Evolutionary conservation across 106 monocot species (phyloP), one percentile per base, ranked within the genome.

Genomic region (Posidonia australis): DNA sequence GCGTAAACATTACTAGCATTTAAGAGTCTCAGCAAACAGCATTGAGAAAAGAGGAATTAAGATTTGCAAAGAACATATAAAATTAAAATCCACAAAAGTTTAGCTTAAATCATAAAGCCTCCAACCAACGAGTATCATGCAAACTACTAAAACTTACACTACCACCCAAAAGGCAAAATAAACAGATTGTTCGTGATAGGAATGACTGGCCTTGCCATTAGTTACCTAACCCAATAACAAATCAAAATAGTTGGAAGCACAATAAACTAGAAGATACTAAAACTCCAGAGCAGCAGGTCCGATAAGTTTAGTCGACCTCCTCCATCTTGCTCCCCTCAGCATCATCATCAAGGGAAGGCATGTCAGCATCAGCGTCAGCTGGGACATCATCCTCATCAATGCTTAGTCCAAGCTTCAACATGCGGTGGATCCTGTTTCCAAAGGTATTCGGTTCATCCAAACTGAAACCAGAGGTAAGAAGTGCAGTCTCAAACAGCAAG

Each of bases 271-370:
- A 36, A 36, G 36, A 58, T 30, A 49, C 2, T 49, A 49, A n/a
- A n/a, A 17, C 49, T 30, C 1, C 0, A 16, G 13, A 56, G 59
- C 36, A 25, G 21, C 60, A 0, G 28, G 5, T 17, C 17, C 16
- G 1, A 9, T 55, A 24, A 51, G 22, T 27, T 57, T 57, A 74
- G 51, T 74, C 74, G 41, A 74, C 74, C 74, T 74, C 74, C 74
- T 74, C 74, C 74, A 74, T 74, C 74, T 74, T 74, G 74, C 66
- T 67, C 5, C 67, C 74, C 67, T 74, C 74, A 11, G 66, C 61
- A 18, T 74, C 58, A 12, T 70, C 73, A 19, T 74, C 74, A 3
- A 74, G 67, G 5, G 66, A 11, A 17, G 74, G 74, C 66, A 74
- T 67, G 21, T 62, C 61, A 11, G 61, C 36, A 23, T 74, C 74